Evolutionary conservation across 179 eudicot species (phyloP).

Genomic region (Gypsophila paniculata): DNA sequence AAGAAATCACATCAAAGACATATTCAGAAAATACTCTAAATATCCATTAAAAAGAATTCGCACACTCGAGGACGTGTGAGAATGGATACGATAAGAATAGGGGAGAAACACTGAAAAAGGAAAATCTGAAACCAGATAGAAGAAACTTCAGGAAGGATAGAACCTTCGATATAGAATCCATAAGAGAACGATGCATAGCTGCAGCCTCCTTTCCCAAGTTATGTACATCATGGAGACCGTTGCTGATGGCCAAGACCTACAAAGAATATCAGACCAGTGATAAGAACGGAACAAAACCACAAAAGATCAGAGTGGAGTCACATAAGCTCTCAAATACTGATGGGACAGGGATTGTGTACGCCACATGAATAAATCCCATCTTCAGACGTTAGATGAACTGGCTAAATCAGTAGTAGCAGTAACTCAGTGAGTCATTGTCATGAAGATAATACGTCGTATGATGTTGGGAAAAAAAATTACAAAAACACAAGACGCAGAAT

Average conservation of each 20-base stretch:
- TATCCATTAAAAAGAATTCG: background rate
- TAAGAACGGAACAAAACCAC: conserved; percentile 8
- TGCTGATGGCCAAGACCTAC: conserved; percentile 89
- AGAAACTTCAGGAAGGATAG: conserved; percentile 2
- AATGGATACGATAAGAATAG: background rate
- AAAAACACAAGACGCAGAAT: background rate
- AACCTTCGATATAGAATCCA: conserved; percentile 86
- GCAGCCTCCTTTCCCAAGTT: conserved; percentile 96
- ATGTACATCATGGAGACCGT: conserved; percentile 85
- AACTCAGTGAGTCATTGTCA: background rate
- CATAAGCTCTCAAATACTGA: conserved; percentile 1
- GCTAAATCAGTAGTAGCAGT: conserved; percentile 4
- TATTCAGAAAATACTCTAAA: background rate
- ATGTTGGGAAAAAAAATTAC: background rate
- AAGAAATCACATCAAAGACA: conserved; percentile 13
- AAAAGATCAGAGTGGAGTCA: background rate
- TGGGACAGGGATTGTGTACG: background rate
- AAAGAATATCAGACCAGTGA: conserved; percentile 10
- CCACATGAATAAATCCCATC: background rate
- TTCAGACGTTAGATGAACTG: background rate
- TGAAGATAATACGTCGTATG: background rate
- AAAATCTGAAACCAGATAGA: background rate
- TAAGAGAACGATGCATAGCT: conserved; percentile 69
- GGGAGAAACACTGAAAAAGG: background rate
- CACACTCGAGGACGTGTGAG: background rate